Evolutionary conservation across 192 early-diverging fungal genomes (phyloP).

Genomic region (Backusella luteola): DNA sequence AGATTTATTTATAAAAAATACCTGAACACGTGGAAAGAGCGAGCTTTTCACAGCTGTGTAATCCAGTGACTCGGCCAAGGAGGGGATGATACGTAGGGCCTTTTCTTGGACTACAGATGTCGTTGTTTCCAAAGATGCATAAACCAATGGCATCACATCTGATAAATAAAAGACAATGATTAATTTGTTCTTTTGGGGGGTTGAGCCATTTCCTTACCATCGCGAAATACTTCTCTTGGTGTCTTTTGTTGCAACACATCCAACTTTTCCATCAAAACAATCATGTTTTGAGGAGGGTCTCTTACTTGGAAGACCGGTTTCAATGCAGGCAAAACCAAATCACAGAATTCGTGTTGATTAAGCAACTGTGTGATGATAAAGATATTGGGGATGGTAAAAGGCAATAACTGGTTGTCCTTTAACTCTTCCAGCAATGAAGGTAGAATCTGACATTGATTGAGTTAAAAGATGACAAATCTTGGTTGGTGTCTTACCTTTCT

Average conservation of each 20-base stretch:
- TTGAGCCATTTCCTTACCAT: conserved; percentile 37
- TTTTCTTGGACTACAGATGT: conserved; percentile 61
- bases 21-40: conserved; percentile 70
- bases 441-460: conserved; percentile 48
- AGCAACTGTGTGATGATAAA: conserved; percentile 67
- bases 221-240: conserved; percentile 58
- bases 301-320: conserved; percentile 57
- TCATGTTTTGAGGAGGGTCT: conserved; percentile 66
- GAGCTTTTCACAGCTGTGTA: conserved; percentile 60
- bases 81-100: conserved; percentile 61
- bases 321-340: conserved; percentile 58
- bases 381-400: conserved; percentile 75
- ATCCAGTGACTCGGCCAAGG: conserved; percentile 53
- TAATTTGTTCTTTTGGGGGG: neutral
- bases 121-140: conserved; percentile 59
- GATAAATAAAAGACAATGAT: neutral
- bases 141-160: conserved; percentile 75
- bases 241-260: conserved; percentile 67
- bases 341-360: conserved; percentile 57
- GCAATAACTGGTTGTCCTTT: conserved; percentile 71
- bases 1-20: conserved; percentile 6
- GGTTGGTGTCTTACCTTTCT: conserved; percentile 52
- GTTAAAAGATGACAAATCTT: no score
- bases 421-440: conserved; percentile 68
- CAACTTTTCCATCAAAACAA: conserved; percentile 65